Evolutionary conservation across 2,329 filamentous ascomycete genomes (phyloP).

Genomic region (Nemania serpens): DNA sequence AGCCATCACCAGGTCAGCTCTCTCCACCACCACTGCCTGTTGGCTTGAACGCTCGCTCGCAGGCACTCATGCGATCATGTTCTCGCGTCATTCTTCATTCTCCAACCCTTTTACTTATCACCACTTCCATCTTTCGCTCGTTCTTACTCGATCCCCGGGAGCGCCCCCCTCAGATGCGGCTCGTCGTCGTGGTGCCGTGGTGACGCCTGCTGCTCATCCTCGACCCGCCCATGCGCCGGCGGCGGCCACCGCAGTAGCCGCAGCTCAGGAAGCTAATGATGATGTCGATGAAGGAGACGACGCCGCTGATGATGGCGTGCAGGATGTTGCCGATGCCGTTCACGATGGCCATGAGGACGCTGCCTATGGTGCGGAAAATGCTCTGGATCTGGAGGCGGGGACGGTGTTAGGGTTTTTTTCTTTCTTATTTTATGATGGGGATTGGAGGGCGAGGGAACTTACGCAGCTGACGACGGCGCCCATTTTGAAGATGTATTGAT

Average conservation of each 20-base stretch:
- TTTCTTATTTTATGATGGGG: not conserved
- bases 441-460: conserved; percentile 48
- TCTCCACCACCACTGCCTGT: not conserved
- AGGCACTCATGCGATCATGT: not conserved
- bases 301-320: conserved; percentile 68
- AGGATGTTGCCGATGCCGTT: conserved; percentile 68
- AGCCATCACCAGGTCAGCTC: conserved; percentile 1
- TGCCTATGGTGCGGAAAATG: conserved; percentile 67
- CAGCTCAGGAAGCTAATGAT: conserved; percentile 69
- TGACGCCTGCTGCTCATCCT: conserved; percentile 21
- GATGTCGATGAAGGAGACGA: conserved; percentile 68
- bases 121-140: too few relatives aligned
- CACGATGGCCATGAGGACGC: conserved; percentile 69
- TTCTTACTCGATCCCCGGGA: not conserved
- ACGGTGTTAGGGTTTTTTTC: conserved; percentile 19
- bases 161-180: conserved; percentile 40
- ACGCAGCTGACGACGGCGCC: conserved; percentile 84
- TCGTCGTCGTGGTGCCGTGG: conserved; percentile 40
- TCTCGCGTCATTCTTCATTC: not conserved
- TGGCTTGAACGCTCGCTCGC: conserved; percentile 20
- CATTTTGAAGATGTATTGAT: conserved; percentile 57
- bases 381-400: conserved; percentile 56
- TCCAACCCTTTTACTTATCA: too few relatives aligned
- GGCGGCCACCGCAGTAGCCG: conserved; percentile 46
- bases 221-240: conserved; percentile 29